Evolutionary conservation across 2,329 filamentous ascomycete species (phyloP).

Genomic region (Fusarium avenaceum): DNA sequence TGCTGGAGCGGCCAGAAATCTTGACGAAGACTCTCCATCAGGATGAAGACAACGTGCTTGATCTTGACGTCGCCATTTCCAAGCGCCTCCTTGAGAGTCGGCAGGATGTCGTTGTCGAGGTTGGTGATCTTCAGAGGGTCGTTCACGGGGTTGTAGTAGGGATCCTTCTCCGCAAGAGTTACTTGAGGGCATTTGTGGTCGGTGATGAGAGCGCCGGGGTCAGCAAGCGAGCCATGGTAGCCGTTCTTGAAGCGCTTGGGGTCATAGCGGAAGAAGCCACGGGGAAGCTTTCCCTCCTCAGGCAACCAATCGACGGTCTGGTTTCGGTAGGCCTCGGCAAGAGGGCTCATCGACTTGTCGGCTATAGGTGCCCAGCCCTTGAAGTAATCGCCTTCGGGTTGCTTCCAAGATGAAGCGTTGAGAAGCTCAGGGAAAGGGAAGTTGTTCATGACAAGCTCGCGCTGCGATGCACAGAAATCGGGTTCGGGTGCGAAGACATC

Average conservation of each 20-base stretch:
- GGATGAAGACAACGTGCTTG: constrained; percentile 60
- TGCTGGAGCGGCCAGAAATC: constrained; percentile 62
- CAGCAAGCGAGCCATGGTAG: constrained; percentile 32
- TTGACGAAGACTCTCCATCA: constrained; percentile 60
- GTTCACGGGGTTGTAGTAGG: constrained; percentile 54
- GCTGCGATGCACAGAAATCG: constrained; percentile 47
- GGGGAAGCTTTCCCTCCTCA: constrained; percentile 33
- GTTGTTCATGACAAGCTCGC: constrained; percentile 40
- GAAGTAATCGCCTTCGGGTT: constrained; percentile 49
- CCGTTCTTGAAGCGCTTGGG: constrained; percentile 45
- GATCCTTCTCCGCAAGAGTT: constrained; percentile 45
- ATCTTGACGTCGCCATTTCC: constrained; percentile 53
- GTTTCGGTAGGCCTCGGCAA: constrained; percentile 47
- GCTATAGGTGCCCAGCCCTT: constrained; percentile 53
- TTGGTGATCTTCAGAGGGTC: constrained; percentile 61
- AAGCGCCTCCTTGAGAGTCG: constrained; percentile 48
- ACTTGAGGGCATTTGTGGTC: constrained; percentile 40
- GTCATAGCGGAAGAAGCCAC: constrained; percentile 52
- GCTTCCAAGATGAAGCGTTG: constrained; percentile 45
- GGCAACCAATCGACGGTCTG: constrained; percentile 51
- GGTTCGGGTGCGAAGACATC: constrained; percentile 48
- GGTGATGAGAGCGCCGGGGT: background rate
- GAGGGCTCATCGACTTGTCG: constrained; percentile 36
- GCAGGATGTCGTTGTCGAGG: constrained; percentile 52
- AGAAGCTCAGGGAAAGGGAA: constrained; percentile 53